Evolutionary conservation across 768 basidiomycete species (phyloP), one percentile per base, ranked within the genome.

Genomic region (Suillus bovinus): DNA sequence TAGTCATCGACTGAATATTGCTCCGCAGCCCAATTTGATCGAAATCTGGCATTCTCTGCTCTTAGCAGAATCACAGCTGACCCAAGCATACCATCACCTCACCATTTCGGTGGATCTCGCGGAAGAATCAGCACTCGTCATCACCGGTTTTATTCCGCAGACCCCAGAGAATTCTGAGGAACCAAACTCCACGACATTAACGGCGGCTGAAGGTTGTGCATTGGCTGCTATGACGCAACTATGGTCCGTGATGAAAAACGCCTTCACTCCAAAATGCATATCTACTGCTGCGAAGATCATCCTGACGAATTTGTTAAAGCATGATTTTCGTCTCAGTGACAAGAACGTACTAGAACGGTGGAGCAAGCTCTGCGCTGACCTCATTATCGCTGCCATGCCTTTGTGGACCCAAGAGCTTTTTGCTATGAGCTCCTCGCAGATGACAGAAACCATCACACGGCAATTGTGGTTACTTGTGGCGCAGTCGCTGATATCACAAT

Each of bases 1-100:
- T 27, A 53, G 34, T 56, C 57, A 36, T 54, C 29, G 46, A 58
- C 62, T 64, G 24, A 67, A 24, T 56, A 11, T 9, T 64, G 36
- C 27, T 61, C 27, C 31, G 31, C 64, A 85, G 84, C 63, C 70
- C 16, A 71, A 72, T 47, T 71, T 85, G 29, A 52, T 83, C 5
- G 69, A 74, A 47, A 71, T 78, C 1, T 89, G 88, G 88, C 79
- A 83, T 63, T 79, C 82, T 0, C 76, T 89, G 20, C 72, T 90
- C n/a, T 79, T 86, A 29, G 80, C 74, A 20, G 81, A 79, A 47
- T 74, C 81, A 11, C 78, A 81, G 57, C 68, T 82, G 13, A 77
- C 78, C 0, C 78, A 81, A 60, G 77, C 70, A 24, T 69, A 69
- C 36, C 72, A 71, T 1, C 77, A 80, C 64, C 67, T 79, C 14